Conservation (phyloP, 805 yeast genomes). For the Candida boleticola region DNA sequence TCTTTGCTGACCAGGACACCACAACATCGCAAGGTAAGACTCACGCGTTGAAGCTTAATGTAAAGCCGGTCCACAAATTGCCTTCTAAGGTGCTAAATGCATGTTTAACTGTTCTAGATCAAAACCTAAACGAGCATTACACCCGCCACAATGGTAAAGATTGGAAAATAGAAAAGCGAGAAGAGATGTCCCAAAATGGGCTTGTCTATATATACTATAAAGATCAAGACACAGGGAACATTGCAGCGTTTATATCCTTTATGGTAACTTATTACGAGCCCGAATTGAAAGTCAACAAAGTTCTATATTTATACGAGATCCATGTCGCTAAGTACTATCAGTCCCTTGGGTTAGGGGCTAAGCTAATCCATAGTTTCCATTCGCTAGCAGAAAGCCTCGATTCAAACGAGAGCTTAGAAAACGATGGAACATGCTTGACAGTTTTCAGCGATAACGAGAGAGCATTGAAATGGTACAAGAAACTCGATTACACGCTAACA, state of each 20-base stretch:
- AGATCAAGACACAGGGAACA: conserved; percentile 1
- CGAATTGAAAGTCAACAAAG: conserved; percentile 17
- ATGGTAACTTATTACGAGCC: conserved; percentile 42
- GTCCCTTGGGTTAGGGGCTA: conserved; percentile 35
- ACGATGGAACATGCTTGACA: conserved; percentile 41
- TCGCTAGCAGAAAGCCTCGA: conserved; percentile 15
- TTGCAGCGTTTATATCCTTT: conserved; percentile 47
- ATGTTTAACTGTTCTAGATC: conserved; percentile 20
- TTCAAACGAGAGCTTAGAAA: conserved; percentile 8
- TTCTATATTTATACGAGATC: conserved; percentile 56
- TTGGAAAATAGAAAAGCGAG: conserved; percentile 42
- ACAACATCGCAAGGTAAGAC: neutral
- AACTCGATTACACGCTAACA: conserved; percentile 36
- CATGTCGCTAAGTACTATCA: conserved; percentile 42
- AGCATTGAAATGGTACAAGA: conserved; percentile 45
- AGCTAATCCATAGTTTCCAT: conserved; percentile 37
- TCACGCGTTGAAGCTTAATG: neutral
- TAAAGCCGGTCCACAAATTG: conserved; percentile 2
- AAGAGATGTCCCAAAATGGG: conserved; percentile 49
- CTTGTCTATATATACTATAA: conserved; percentile 40
- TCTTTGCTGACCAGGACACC: neutral
- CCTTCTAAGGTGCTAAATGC: neutral
- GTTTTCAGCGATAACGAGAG: conserved; percentile 46
- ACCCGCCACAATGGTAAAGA: conserved; percentile 26
- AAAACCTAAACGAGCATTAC: conserved; percentile 29